phyloP scores from a whole-genome alignment of 345 rosid species.

The Rhodamnia rubescens region DNA sequence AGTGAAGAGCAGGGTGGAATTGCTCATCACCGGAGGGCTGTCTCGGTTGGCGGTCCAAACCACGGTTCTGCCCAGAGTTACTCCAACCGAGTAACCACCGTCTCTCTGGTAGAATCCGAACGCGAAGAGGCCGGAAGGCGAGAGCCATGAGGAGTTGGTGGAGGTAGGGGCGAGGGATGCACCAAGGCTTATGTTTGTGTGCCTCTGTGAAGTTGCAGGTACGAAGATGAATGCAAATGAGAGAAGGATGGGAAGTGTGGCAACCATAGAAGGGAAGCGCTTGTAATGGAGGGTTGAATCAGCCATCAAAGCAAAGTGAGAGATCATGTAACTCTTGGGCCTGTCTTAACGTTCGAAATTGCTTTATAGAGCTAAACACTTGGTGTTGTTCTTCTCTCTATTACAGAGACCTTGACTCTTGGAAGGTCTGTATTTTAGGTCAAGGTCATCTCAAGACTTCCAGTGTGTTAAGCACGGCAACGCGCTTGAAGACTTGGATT shows the following conservation, averaged over 20 bases:
- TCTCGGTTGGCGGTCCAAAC: slow-evolving; percentile 18
- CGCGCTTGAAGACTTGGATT: neutral
- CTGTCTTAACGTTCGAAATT: neutral
- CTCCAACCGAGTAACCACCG: slow-evolving; percentile 1
- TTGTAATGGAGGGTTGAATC: neutral
- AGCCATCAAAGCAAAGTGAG: neutral
- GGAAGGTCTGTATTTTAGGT: neutral
- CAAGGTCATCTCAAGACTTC: neutral
- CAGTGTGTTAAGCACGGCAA: neutral
- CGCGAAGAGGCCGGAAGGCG: slow-evolving; percentile 11
- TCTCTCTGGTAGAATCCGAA: slow-evolving; percentile 14
- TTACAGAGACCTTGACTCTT: neutral
- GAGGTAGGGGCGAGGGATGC: neutral
- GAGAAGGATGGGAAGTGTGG: neutral
- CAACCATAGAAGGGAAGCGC: neutral
- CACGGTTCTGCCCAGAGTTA: neutral
- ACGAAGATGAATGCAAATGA: neutral
- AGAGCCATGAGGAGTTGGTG: slow-evolving; percentile 1
- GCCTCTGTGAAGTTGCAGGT: neutral
- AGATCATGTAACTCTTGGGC: neutral
- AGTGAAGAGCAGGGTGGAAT: neutral
- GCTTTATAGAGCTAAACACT: neutral
- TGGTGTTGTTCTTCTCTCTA: too few species aligned
- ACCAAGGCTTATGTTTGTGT: neutral
- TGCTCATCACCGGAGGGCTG: neutral